Percentiles rank a stretch among this genome's conserved stretches.
phyloP scores from a whole-genome alignment of 75 land plant genomes.

The Azolla pinnata region DNA sequence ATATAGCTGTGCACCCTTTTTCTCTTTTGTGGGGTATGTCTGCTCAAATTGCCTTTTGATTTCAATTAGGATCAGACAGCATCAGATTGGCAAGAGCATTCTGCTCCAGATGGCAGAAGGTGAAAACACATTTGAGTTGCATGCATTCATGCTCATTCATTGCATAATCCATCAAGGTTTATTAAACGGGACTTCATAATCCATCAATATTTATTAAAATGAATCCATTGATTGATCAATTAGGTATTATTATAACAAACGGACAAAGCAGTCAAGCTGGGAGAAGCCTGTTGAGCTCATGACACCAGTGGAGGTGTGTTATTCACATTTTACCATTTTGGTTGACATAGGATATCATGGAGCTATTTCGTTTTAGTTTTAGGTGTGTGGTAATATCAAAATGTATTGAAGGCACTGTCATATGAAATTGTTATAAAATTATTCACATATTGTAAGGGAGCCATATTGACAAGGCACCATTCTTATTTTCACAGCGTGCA shows the following conservation, averaged over 20 bases:
- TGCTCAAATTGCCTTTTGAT: too few relatives aligned
- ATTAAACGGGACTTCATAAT: neutral
- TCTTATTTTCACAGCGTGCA: conserved; percentile 57
- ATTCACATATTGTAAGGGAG: too few relatives aligned
- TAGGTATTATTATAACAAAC: conserved; percentile 88
- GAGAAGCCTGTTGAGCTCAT: conserved; percentile 90
- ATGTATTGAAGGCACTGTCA: too few relatives aligned
- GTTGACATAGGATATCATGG: too few relatives aligned
- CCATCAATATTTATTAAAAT: neutral
- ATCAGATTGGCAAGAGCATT: conserved; percentile 75
- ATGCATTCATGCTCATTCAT: neutral
- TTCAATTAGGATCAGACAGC: conserved; percentile 21
- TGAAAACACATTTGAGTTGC: conserved; percentile 7
- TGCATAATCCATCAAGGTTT: neutral
- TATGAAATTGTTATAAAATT: too few relatives aligned
- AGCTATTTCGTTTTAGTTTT: too few relatives aligned
- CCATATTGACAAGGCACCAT: neutral
- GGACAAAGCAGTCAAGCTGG: conserved; percentile 82
- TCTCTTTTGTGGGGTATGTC: too few relatives aligned
- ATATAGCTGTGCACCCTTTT: too few relatives aligned
- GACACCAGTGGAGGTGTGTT: conserved; percentile 92
- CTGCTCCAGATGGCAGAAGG: conserved; percentile 69
- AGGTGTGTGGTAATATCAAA: too few relatives aligned
- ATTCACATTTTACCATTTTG: too few relatives aligned
- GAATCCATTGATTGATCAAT: neutral